Evolutionary conservation across 1,284 basidiomycete species (phyloP).

Genomic region (Cryptococcus deneoformans): DNA sequence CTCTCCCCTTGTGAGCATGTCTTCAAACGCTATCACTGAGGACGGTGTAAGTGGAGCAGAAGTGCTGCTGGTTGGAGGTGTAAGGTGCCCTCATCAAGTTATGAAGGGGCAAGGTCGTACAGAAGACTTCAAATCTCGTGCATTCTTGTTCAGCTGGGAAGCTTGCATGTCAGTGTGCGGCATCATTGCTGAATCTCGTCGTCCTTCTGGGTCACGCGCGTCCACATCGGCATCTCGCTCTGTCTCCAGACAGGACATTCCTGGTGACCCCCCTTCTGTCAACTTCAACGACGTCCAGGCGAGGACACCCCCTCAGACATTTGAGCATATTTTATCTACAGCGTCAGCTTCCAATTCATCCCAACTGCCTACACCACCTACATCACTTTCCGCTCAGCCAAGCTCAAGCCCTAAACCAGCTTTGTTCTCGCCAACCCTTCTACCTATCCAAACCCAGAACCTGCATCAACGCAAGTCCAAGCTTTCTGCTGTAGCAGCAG

Average conservation of each 20-base stretch:
- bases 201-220: background rate
- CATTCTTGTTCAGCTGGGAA: slow-evolving; percentile 31
- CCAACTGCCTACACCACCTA: background rate
- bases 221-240: too few species aligned
- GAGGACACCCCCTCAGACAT: too few species aligned
- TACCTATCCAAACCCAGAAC: background rate
- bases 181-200: slow-evolving; percentile 9
- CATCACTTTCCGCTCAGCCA: background rate
- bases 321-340: too few species aligned
- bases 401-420: slow-evolving; percentile 1
- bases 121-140: slow-evolving; percentile 14
- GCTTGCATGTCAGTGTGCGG: slow-evolving; percentile 24
- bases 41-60: slow-evolving; percentile 23
- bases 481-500: background rate
- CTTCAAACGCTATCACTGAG: background rate
- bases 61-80: slow-evolving; percentile 34
- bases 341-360: background rate
- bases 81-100: slow-evolving; percentile 16
- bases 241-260: too few species aligned
- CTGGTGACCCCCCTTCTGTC: too few species aligned
- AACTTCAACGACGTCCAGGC: too few species aligned
- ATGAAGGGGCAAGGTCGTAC: background rate
- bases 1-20: slow-evolving; percentile 12
- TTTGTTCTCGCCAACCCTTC: background rate
- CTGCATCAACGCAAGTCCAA: background rate